These are phyloP conservation scores for Cytospora chrysosperma DNA, from an alignment of 2,329 filamentous ascomycete species.

Conservation along the genomic window DNA sequence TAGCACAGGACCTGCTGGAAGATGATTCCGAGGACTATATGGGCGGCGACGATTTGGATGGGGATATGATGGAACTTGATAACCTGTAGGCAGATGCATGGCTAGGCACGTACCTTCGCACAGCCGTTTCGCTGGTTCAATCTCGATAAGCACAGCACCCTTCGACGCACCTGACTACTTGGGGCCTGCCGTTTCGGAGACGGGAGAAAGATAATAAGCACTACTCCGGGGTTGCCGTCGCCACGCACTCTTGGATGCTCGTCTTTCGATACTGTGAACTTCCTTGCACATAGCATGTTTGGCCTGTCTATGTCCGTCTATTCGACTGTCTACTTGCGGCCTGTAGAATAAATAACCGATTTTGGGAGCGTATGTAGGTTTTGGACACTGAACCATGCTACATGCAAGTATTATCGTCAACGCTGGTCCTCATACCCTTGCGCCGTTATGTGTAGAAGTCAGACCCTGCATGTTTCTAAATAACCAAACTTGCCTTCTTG, in stretches of 20 bases:
- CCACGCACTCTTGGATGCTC: too few relatives aligned
- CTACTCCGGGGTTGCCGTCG: too few relatives aligned
- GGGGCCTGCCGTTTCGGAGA: neutral
- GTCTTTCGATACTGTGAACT: neutral
- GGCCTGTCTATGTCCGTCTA: neutral
- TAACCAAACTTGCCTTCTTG: neutral
- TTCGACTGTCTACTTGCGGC: neutral
- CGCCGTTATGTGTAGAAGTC: neutral
- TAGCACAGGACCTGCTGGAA: conserved; percentile 10
- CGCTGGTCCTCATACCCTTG: neutral
- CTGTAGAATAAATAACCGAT: neutral
- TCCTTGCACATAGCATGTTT: neutral
- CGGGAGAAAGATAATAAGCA: too few relatives aligned
- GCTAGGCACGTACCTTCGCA: neutral
- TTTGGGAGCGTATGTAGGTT: neutral
- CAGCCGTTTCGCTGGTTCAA: neutral
- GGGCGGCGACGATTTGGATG: conserved; percentile 52
- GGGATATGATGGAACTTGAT: conserved; percentile 52
- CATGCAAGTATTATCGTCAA: neutral
- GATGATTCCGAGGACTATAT: conserved; percentile 44
- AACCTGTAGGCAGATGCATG: neutral
- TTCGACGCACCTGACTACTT: neutral
- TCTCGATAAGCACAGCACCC: neutral
- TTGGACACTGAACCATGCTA: neutral
- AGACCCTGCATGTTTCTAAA: neutral